Evolutionary conservation across 768 basidiomycete genomes (phyloP).

Genomic region (Exsudoporus frostii): DNA sequence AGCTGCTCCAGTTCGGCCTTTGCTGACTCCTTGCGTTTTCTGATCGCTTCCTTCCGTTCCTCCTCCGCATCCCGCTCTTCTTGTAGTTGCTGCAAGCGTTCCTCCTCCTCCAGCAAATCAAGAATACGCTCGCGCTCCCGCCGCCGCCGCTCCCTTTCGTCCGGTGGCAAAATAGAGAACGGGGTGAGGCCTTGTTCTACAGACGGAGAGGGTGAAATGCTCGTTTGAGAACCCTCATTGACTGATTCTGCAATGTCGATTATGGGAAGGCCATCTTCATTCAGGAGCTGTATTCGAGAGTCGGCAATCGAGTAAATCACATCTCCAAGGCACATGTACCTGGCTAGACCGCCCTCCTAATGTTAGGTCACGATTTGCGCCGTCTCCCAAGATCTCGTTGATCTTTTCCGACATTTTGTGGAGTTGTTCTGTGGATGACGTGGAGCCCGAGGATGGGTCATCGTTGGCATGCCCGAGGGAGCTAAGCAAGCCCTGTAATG

Average conservation of each 20-base stretch:
- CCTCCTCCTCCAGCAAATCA: conserved; percentile 70
- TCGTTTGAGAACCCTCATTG: conserved; percentile 19
- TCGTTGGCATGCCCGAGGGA: conserved; percentile 31
- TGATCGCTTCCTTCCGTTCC: conserved; percentile 44
- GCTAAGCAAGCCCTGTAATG: conserved; percentile 37
- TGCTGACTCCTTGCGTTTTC: conserved; percentile 49
- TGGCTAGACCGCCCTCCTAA: conserved; percentile 57
- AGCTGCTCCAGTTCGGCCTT: conserved; percentile 39
- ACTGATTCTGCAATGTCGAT: conserved; percentile 71
- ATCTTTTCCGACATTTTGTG: conserved; percentile 58
- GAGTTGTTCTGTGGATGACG: conserved; percentile 47
- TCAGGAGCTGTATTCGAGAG: conserved; percentile 48
- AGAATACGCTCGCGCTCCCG: conserved; percentile 63
- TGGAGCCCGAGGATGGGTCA: conserved; percentile 13
- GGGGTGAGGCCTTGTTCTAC: conserved; percentile 49
- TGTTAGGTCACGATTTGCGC: conserved; percentile 35
- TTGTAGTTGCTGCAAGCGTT: conserved; percentile 43
- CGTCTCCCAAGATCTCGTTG: conserved; percentile 47
- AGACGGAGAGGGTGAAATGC: conserved; percentile 11
- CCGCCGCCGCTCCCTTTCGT: conserved; percentile 48
- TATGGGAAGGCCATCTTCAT: conserved; percentile 78
- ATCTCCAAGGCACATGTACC: conserved; percentile 42
- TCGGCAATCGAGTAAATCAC: conserved; percentile 21
- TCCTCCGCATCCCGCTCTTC: conserved; percentile 42
- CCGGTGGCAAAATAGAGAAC: conserved; percentile 41